Evolutionary conservation across 306 rosid genomes (phyloP), one percentile per base, ranked within the genome.

Genomic region (Vigna hirtella): DNA sequence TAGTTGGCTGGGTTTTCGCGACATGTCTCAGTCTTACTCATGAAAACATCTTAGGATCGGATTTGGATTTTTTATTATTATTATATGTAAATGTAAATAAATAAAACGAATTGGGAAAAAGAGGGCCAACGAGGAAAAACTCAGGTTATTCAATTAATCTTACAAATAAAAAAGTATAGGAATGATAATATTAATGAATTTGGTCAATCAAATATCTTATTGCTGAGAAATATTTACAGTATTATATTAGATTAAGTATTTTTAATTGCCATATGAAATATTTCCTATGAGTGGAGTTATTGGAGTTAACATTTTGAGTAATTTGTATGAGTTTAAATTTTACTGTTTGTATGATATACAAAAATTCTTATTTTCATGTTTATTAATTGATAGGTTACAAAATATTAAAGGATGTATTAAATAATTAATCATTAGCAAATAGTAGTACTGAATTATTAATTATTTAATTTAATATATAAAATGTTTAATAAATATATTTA

Each of bases 41-140:
- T 42, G 48, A 49, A 26, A 22, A 17, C 26, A 8, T 42, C 5
- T 48, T 86, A 53, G 85, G 79, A 83, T 80, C 83, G 89, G 73
- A 67, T 12, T 36, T 16, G 53, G n/a, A 1, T 34, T 30, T 30
- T 30, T 28, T 4, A 4, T 4, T 34, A 0, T 47, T 48, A 2
- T 4, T 65, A 34, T n/a, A 42, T 42, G 3, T 2, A 40, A 40
- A 40, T 40, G 11, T 40, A 24, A 50, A 15, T 30, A 62, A 63
- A 34, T 34, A 17, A 64, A n/a, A 14, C 15, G 22, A 62, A 30
- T 32, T 62, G 9, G 42, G 18, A 9, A 28, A 20, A 59, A 62
- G 6, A 14, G 10, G 10, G 2, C 5, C 5, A 32, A 15, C 6
- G 3, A 32, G 1, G 14, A 1, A 32, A 36, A 36, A 36, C 3